Base-by-base conservation (phyloP, 164 flowering plant species). In the Nymphaea thermarum region DNA sequence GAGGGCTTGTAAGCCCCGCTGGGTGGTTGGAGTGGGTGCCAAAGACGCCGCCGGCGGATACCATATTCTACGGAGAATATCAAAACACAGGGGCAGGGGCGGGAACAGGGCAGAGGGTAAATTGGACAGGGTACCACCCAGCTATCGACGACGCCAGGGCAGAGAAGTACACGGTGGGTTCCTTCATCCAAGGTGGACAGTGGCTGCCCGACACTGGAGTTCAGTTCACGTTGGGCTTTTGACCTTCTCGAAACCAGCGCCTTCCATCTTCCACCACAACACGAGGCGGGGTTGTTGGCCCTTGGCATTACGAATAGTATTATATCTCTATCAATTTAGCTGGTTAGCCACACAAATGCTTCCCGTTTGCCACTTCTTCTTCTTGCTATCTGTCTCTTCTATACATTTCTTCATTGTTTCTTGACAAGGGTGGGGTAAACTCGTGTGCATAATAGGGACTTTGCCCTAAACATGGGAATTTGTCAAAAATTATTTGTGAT, bases 21-120 rank as follows among this genome's bases (percentile, higher is more conserved):
- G 97, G 97, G 2, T 91, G 95, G 96, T 71, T 16, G 5, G 70
- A 70, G 18, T 93, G 96, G 97, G 74, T 77, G 3, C 4, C 45
- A 5, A 60, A 36, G 43, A 71, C 71, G 6, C 73, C 75, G 4
- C 91, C 95, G 2, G 85, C 91, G 3, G 71, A 42, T 66, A 76
- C 86, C 17, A 87, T 91, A 17, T 81, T 77, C 75, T 93, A 91
- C 60, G 96, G 76, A 0, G 98, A 93, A 89, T 88, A 89, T 68
- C 65, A 65, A 45, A 93, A 93, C 70, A 74, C 74, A 3, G 98
- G 98, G n/a, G 80, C 84, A 0, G 97, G 98, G 0, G 57, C 97
- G 0, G 25, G 7, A 42, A 67, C 82, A 3, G 71, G n/a, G 0
- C 41, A 64, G 3, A 65, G 98, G 68, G 94, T 93, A 6, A 83